phyloP scores from a whole-genome alignment of 805 yeast genomes.

The Starmerella vaccinii region DNA sequence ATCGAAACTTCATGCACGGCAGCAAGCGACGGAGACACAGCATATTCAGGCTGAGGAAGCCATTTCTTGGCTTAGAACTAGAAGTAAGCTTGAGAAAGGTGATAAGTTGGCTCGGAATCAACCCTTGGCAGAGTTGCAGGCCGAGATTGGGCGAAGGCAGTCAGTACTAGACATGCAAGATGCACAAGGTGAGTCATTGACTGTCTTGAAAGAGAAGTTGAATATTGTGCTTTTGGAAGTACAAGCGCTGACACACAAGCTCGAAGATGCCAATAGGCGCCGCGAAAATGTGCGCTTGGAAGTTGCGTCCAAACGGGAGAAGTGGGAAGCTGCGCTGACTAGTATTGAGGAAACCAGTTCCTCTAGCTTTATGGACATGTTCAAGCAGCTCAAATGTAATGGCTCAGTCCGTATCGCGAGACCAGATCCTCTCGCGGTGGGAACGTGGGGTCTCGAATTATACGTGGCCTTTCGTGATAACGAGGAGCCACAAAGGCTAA shows the following conservation, averaged over 20 bases:
- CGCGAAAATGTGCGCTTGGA: slow-evolving; percentile 8
- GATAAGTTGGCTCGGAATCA: not conserved
- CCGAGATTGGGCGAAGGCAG: slow-evolving; percentile 3
- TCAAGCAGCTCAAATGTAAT: slow-evolving; percentile 68
- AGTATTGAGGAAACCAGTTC: slow-evolving; percentile 48
- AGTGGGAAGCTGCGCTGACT: slow-evolving; percentile 57
- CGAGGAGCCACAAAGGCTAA: slow-evolving; percentile 58
- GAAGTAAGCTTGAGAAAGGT: not conserved
- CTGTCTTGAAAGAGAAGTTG: slow-evolving; percentile 2
- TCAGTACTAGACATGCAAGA: slow-evolving; percentile 5
- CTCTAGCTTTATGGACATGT: slow-evolving; percentile 51
- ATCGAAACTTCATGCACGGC: not conserved
- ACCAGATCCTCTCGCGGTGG: slow-evolving; percentile 30
- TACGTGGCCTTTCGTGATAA: slow-evolving; percentile 75
- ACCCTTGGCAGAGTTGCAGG: slow-evolving; percentile 1
- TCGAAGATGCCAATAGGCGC: slow-evolving; percentile 4
- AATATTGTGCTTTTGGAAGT: slow-evolving; percentile 2
- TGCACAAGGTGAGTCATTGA: slow-evolving; percentile 7
- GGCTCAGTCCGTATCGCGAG: slow-evolving; percentile 63
- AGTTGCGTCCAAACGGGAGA: slow-evolving; percentile 21
- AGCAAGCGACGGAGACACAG: not conserved
- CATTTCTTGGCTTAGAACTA: slow-evolving; percentile 1
- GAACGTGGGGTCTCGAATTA: slow-evolving; percentile 69
- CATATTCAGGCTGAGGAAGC: slow-evolving; percentile 1
- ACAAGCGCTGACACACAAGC: slow-evolving; percentile 1